phyloP scores from a whole-genome alignment of 73 alveolate genomes.

The Tetrahymena elliotti region DNA sequence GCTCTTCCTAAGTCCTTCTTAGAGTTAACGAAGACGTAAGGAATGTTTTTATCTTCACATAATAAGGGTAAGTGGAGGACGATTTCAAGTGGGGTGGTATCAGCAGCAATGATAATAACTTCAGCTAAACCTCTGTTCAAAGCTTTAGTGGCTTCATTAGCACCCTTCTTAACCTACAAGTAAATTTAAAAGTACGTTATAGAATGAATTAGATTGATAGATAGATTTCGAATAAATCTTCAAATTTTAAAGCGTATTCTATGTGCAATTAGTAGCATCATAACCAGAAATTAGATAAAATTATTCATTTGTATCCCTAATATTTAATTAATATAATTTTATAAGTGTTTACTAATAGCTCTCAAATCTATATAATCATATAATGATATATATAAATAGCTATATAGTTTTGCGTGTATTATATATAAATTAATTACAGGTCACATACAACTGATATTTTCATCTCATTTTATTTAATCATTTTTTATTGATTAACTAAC shows the following conservation, averaged over 20 bases:
- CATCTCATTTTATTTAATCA: not conserved
- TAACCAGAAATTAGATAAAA: not conserved
- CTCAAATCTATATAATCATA: not conserved
- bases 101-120: conserved; percentile 98
- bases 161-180: conserved; percentile 31
- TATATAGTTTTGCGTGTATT: not conserved
- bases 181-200: not conserved
- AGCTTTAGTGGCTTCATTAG: conserved; percentile 92
- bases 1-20: conserved; percentile 98
- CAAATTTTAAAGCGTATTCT: not conserved
- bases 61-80: conserved; percentile 95
- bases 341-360: not conserved
- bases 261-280: not conserved
- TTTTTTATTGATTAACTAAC: not conserved
- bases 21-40: conserved; percentile 95
- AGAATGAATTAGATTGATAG: not conserved
- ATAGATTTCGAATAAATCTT: not conserved
- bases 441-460: not conserved
- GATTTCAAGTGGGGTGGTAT: conserved; percentile 99
- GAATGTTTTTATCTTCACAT: conserved; percentile 96
- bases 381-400: not conserved
- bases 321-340: not conserved
- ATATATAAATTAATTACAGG: not conserved
- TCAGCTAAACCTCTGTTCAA: conserved; percentile 98
- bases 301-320: not conserved